Evolutionary conservation across 352 stramenopile genomes (phyloP).

Genomic region (Globisporangium abappressorium): DNA sequence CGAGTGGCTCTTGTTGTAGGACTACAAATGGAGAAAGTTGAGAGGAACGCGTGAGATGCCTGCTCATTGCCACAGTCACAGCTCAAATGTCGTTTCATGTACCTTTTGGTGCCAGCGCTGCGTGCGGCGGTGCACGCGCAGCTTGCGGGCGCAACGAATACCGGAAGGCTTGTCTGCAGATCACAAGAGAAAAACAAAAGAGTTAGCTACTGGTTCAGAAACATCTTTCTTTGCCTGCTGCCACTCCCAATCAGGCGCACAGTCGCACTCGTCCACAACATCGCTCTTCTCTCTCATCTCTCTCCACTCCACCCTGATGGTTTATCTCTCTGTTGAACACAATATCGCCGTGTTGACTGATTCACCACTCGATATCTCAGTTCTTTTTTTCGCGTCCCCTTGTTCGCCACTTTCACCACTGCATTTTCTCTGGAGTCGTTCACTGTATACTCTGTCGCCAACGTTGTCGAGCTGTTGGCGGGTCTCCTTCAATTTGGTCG

Average conservation of each 20-base stretch:
- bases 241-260: background rate
- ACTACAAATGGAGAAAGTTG: constrained; percentile 26
- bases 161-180: constrained; percentile 97
- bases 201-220: background rate
- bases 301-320: background rate
- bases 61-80: background rate
- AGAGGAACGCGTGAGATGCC: background rate
- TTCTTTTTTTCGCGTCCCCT: background rate
- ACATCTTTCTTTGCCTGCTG: too few relatives aligned
- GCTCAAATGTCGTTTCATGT: background rate
- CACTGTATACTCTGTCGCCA: background rate
- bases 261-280: background rate
- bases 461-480: too few relatives aligned
- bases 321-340: background rate
- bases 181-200: background rate
- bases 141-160: constrained; percentile 99
- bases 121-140: constrained; percentile 97
- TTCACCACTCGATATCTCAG: background rate
- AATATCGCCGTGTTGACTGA: too few relatives aligned
- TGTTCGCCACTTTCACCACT: background rate
- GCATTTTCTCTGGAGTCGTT: background rate
- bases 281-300: constrained; percentile 1
- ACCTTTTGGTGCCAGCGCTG: constrained; percentile 97
- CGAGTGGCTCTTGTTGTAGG: constrained; percentile 99
- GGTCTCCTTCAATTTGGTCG: too few relatives aligned